Base-by-base conservation (phyloP, 352 stramenopile species). In the Phytopythium aichiense region DNA sequence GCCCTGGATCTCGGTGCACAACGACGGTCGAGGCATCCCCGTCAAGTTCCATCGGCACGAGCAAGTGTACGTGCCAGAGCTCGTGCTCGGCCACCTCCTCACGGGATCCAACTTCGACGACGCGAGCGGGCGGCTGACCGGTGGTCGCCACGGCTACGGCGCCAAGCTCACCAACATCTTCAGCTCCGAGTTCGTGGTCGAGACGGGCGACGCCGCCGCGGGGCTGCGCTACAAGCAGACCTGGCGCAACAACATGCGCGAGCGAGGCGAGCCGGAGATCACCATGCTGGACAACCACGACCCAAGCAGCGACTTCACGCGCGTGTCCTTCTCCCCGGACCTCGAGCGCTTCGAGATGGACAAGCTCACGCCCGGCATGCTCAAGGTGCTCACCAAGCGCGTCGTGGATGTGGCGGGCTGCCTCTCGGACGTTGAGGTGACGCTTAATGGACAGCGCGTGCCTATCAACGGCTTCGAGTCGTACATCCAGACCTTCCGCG, bases 101-200 rank as follows among this genome's bases (percentile, higher is more conserved):
- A 99, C 97, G 5, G 96, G 98, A 61, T 98, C 89, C 20, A 99
- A 99, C 84, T 99, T 99, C 79, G 96, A 99, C 65, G 97, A 99
- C 71, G 73, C 94, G 22, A 97, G 95, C 61, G 94, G 98, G 66
- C 98, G 98, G 74, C 96, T 98, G 28, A 99, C 98, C 0, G 98
- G 96, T 30, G 96, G 96, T 22, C 77, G 95, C 45, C 96, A 99
- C 67, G 96, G 95, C 55, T 98, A 98, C 70, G 95, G 95, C 15
- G 95, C 94, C 28, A 98, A 99, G 74, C 81, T 99, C 33, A 98
- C 98, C 22, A 99, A 99, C 74, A 99, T 99, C 69, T 99, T 99
- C 75, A 99, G 92, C 60, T 97, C 73, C 8, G 79, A 99, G 68
- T 99, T 99, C 76, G 82, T 96, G 22, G 95, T 99, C 18, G 98